Base-by-base conservation (phyloP, 2,329 filamentous ascomycete species). In the Colletotrichum sp. region DNA sequence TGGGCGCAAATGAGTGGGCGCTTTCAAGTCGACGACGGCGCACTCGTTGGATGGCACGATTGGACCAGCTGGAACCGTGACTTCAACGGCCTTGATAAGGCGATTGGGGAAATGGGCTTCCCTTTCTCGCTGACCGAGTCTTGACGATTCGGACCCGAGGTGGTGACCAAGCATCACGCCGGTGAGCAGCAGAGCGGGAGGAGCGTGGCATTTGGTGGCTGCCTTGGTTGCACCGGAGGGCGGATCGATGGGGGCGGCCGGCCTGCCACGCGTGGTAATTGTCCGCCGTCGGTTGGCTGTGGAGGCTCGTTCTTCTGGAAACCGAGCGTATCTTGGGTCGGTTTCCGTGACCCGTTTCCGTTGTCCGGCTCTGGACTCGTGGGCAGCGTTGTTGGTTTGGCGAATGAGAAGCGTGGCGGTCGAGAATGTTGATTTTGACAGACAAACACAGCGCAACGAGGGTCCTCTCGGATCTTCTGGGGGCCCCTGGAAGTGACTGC, bases 1-100 rank as follows among this genome's bases (percentile, higher is more conserved):
- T 72, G 69, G 69, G 69, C 63, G 63, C 30, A 39, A 69, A 69
- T 64, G 65, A 69, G 57, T 73, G 71, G 71, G 63, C 63, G 55
- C 43, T 65, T 24, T 32, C 26, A 18, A 32, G 60, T 28, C 15
- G 59, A 63, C 10, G 59, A 63, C 8, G 28, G 59, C 30, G 59
- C 55, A 30, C 26, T 26, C 55, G 55, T 16, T 59, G 55, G 1
- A 59, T 26, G 7, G 16, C 24, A 30, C 24, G 55, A 59, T 2
- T 26, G 55, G 16, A 26, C 21, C 24, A n/a, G 30, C 24, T 39
- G 28, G 13, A 52, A 26, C 34, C 30, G 48, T 12, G 48, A 59
- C 48, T 24, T 60, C 30, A 30, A 26, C 16, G 24, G 63, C 30
- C 5, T 28, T 16, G 63, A 60, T 67, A 60, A 59, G 61, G 39